A percentile compares a stretch with the other conserved stretches of the same genome.
phyloP scores from a whole-genome alignment of 2,329 filamentous ascomycete genomes.

The Claviceps quebecensis region DNA sequence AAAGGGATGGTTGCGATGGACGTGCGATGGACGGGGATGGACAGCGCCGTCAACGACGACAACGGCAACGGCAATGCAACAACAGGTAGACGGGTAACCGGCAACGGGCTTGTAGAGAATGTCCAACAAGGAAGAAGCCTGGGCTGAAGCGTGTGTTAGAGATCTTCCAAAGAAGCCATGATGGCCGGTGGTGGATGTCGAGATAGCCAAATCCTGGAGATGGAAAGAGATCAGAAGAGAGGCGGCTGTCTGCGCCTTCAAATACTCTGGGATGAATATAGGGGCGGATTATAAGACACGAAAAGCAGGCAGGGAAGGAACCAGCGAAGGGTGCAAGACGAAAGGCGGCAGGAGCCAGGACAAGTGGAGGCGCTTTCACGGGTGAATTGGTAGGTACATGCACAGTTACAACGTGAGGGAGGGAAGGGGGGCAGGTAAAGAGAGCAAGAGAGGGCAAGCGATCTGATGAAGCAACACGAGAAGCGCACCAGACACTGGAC shows the following conservation, averaged over 20 bases:
- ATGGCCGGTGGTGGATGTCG: slow-evolving; percentile 1
- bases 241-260: slow-evolving; percentile 5
- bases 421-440: background rate
- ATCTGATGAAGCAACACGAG: too few species aligned
- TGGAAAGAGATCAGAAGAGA: slow-evolving; percentile 1
- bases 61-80: background rate
- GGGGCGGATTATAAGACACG: background rate
- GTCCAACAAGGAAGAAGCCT: slow-evolving; percentile 7
- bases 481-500: too few species aligned
- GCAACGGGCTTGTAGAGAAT: slow-evolving; percentile 4
- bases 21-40: background rate
- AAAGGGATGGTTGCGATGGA: background rate
- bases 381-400: background rate
- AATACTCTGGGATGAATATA: slow-evolving; percentile 5
- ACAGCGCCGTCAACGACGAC: background rate
- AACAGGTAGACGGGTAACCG: background rate
- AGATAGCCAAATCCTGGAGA: slow-evolving; percentile 7
- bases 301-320: background rate
- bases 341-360: background rate
- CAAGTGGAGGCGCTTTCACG: background rate
- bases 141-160: slow-evolving; percentile 6
- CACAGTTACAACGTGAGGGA: background rate
- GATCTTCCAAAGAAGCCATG: slow-evolving; percentile 6
- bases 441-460: background rate
- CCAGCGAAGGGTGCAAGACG: background rate